Base-by-base conservation (phyloP, 2,329 filamentous ascomycete genomes). In the Microdochium bolleyi region DNA sequence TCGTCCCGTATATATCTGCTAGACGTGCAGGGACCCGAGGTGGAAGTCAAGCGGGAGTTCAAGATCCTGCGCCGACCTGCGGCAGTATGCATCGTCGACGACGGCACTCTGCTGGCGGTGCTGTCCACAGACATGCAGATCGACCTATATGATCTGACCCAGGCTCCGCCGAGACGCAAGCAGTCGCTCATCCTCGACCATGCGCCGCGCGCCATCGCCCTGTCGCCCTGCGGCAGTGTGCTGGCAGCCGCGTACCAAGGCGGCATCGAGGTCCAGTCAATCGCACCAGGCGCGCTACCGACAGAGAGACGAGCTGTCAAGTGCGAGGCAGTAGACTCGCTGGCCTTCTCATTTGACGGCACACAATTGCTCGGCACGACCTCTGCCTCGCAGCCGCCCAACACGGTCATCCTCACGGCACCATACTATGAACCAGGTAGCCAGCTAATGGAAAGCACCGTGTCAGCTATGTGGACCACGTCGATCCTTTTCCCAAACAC, bases 191-290 rank as follows among this genome's bases (percentile, higher is more conserved):
- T 87, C 48, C 76, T 96, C 55, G 88, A 92, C 61, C 85, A 94
- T 66, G 81, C 83, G 52, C 89, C 91, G 9, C 82, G 85, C 52
- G 84, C 89, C 14, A 87, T 96, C 58, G 85, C 88, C 16, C 72
- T 96, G 27, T 92, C 90, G 0, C 89, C 90, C 1, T 88, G 87
- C 57, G 89, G 89, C 24, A 84, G 85, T 46, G 88, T 96, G 14
- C 71, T 96, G 48, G 91, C 91, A 24, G 87, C 89, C 16, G 90
- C 90, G 8, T 95, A 92, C 67, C 84, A 90, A 62, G 88, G 88
- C 52, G 89, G 88, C n/a, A 92, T 96, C 56, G 91, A 96, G 67
- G 88, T 96, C 0, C 84, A 88, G 25, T 88, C 89, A 4, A 73
- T 95, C 38, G 82, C 81, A 49, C 75, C 84, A 2, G 80, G 76